These are phyloP conservation scores for Aspergillus persii DNA, from an alignment of 2,329 filamentous ascomycete genomes.

Conservation along the genomic window DNA sequence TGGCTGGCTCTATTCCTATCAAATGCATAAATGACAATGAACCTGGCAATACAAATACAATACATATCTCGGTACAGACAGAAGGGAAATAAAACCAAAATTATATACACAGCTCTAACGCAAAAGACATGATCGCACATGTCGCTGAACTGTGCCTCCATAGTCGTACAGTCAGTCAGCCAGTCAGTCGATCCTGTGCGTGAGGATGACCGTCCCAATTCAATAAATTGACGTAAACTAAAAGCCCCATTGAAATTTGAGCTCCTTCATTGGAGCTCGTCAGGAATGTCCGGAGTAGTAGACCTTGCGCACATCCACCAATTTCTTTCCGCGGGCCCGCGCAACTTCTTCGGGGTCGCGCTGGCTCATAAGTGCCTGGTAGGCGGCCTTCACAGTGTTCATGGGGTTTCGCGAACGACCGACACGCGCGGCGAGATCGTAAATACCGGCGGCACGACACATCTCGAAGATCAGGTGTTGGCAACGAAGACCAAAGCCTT, in stretches of 20 bases:
- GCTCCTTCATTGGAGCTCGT: background rate
- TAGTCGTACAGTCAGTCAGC: slow-evolving; percentile 15
- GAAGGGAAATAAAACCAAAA: slow-evolving; percentile 2
- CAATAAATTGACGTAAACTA: background rate
- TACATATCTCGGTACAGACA: slow-evolving; percentile 25
- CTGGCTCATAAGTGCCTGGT: slow-evolving; percentile 78
- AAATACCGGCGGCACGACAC: slow-evolving; percentile 79
- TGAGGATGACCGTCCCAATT: background rate
- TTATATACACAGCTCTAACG: slow-evolving; percentile 24
- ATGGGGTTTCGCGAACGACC: slow-evolving; percentile 88
- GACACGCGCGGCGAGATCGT: slow-evolving; percentile 80
- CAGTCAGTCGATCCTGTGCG: slow-evolving; percentile 11
- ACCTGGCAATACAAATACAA: slow-evolving; percentile 19
- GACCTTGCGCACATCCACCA: slow-evolving; percentile 94
- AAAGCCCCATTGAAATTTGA: no score
- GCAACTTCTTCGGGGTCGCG: slow-evolving; percentile 86
- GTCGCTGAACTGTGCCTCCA: slow-evolving; percentile 6
- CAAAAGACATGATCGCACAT: slow-evolving; percentile 11
- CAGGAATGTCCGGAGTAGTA: slow-evolving; percentile 83
- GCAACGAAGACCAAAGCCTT: slow-evolving; percentile 91
- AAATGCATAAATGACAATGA: slow-evolving; percentile 7
- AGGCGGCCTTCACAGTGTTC: slow-evolving; percentile 94
- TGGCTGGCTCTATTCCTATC: background rate
- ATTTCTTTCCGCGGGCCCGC: slow-evolving; percentile 83
- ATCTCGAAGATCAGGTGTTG: slow-evolving; percentile 93